Percentiles rank a stretch among this genome's conserved stretches.
Evolutionary conservation across 352 stramenopile genomes (phyloP).

Genomic region (Peronospora farinosa): DNA sequence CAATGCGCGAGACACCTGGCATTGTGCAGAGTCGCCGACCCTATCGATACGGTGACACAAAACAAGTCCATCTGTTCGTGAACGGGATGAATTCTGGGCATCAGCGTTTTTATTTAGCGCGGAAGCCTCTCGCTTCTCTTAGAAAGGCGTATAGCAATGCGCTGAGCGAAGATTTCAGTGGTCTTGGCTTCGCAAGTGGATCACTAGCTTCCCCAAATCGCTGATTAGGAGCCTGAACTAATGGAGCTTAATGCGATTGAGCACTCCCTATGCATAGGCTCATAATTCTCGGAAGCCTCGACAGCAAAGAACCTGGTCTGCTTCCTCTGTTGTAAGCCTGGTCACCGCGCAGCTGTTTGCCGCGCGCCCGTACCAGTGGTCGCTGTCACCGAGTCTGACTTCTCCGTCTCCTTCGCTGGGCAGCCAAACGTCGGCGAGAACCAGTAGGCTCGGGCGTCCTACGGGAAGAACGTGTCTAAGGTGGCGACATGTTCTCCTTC

Average conservation of each 20-base stretch:
- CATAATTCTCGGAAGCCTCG: not conserved
- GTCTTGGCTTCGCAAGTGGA: slow-evolving; percentile 8
- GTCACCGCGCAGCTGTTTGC: too few species aligned
- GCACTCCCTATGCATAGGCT: not conserved
- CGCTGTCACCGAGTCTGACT: too few species aligned
- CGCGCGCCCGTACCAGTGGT: slow-evolving; percentile 2
- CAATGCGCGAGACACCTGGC: slow-evolving; percentile 18
- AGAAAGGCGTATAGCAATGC: slow-evolving; percentile 14
- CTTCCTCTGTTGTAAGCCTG: slow-evolving; percentile 5
- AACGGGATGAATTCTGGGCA: slow-evolving; percentile 14
- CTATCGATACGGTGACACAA: slow-evolving; percentile 17
- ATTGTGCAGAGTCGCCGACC: slow-evolving; percentile 8
- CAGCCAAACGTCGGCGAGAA: slow-evolving; percentile 9
- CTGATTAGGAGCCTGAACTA: not conserved
- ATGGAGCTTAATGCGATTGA: slow-evolving; percentile 17
- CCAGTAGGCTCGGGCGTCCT: slow-evolving; percentile 7
- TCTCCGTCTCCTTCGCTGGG: not conserved
- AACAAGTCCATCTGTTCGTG: slow-evolving; percentile 25
- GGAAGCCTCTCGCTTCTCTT: slow-evolving; percentile 2
- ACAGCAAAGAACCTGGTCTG: slow-evolving; percentile 1
- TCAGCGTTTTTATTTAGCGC: slow-evolving; percentile 18
- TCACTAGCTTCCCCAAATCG: not conserved
- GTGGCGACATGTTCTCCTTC: too few species aligned
- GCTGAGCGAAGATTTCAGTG: slow-evolving; percentile 15
- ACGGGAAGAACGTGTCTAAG: not conserved